Evolutionary conservation across 2,329 filamentous ascomycete genomes (phyloP).

Genomic region (Phoma sp.): DNA sequence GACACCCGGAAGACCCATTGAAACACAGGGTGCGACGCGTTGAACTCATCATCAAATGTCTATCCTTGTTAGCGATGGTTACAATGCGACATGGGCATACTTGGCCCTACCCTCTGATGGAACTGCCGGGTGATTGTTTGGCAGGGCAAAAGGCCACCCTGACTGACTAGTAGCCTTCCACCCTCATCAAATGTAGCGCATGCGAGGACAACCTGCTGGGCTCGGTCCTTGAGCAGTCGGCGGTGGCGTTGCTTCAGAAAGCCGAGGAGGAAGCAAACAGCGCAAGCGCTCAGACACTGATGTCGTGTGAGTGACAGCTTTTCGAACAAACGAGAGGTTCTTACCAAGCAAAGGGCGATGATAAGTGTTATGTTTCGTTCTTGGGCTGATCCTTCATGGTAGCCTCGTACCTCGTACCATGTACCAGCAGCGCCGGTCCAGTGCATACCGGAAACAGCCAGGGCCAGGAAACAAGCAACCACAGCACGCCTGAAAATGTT

Average conservation of each 20-base stretch:
- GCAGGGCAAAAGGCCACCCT: slow-evolving; percentile 71
- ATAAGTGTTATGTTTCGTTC: slow-evolving; percentile 71
- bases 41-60: slow-evolving; percentile 76
- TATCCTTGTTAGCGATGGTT: slow-evolving; percentile 21
- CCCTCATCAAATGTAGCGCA: slow-evolving; percentile 71
- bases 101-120: slow-evolving; percentile 44
- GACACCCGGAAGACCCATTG: slow-evolving; percentile 87
- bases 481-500: slow-evolving; percentile 76
- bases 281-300: slow-evolving; percentile 51
- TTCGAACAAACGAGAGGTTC: slow-evolving; percentile 52
- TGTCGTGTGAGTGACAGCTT: slow-evolving; percentile 70
- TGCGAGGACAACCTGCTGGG: slow-evolving; percentile 62
- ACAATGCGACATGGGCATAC: slow-evolving; percentile 65
- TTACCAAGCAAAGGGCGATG: slow-evolving; percentile 73
- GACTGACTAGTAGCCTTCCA: slow-evolving; percentile 71
- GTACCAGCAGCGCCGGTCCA: slow-evolving; percentile 80
- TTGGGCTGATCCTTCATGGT: slow-evolving; percentile 48
- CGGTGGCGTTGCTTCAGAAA: slow-evolving; percentile 48
- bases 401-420: slow-evolving; percentile 63
- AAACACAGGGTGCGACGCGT: slow-evolving; percentile 77
- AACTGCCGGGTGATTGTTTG: slow-evolving; percentile 76
- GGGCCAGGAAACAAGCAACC: slow-evolving; percentile 71
- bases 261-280: slow-evolving; percentile 45
- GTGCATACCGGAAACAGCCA: slow-evolving; percentile 85
- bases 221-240: slow-evolving; percentile 52